A percentile compares a stretch with the other conserved stretches of the same genome.
Evolutionary conservation across 2,329 filamentous ascomycete genomes (phyloP).

Genomic region (Scleromitrula shiraiana): DNA sequence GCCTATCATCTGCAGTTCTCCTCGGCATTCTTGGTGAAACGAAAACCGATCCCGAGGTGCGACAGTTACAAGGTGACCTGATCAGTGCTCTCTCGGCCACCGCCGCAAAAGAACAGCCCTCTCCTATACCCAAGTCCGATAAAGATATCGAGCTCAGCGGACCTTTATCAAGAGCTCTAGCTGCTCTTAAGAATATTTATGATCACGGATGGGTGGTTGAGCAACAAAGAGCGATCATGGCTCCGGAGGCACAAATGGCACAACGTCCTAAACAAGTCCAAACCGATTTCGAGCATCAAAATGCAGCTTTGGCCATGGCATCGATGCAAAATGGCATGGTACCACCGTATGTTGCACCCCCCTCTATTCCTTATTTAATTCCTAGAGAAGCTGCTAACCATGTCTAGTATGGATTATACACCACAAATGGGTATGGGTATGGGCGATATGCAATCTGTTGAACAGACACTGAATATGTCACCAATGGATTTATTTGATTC

Average conservation of each 20-base stretch:
- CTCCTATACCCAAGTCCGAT: conserved; percentile 19
- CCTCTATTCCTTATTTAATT: background rate
- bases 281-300: conserved; percentile 35
- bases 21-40: conserved; percentile 57
- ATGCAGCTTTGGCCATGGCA: conserved; percentile 57
- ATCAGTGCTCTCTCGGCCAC: conserved; percentile 57
- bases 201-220: conserved; percentile 53
- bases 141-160: conserved; percentile 35
- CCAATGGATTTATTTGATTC: conserved; percentile 62
- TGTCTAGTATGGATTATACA: conserved; percentile 31
- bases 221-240: conserved; percentile 26
- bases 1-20: conserved; percentile 55
- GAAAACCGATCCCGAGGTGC: conserved; percentile 54
- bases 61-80: conserved; percentile 55
- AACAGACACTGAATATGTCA: conserved; percentile 52
- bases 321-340: conserved; percentile 52
- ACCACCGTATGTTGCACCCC: conserved; percentile 22
- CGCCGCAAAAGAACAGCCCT: conserved; percentile 48
- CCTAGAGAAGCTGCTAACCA: background rate
- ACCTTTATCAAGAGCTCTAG: conserved; percentile 51
- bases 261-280: conserved; percentile 15
- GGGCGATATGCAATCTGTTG: conserved; percentile 39
- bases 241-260: conserved; percentile 8
- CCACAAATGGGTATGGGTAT: conserved; percentile 29
- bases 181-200: conserved; percentile 57